These are phyloP conservation scores for Vigna unguiculata DNA, from an alignment of 306 rosid species.

Conservation along the genomic window DNA sequence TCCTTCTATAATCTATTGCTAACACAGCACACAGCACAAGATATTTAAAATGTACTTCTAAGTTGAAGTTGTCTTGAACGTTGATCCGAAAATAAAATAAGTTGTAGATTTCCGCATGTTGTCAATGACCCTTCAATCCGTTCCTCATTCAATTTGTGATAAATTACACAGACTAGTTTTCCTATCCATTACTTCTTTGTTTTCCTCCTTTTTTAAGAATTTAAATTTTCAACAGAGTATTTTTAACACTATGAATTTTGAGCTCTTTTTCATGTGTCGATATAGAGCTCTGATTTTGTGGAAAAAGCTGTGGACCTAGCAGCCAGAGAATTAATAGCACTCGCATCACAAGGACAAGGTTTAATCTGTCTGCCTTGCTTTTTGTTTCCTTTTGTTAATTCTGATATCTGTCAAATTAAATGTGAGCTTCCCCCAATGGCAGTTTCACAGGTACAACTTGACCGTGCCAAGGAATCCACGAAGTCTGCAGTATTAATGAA, in stretches of 20 bases:
- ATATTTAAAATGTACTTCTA: conserved; percentile 16
- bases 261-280: conserved; percentile 13
- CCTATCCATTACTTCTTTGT: neutral
- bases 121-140: neutral
- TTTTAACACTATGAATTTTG: conserved; percentile 5
- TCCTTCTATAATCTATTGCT: neutral
- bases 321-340: conserved; percentile 63
- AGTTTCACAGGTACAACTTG: conserved; percentile 75
- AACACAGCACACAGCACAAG: neutral
- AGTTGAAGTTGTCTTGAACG: neutral
- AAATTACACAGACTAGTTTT: neutral
- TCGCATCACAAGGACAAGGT: conserved; percentile 88
- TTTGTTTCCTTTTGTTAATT: neutral
- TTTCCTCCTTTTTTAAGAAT: neutral
- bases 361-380: conserved; percentile 14
- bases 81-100: neutral
- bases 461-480: conserved; percentile 79
- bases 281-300: conserved; percentile 69
- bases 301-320: conserved; percentile 71
- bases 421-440: conserved; percentile 38
- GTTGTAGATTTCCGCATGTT: conserved; percentile 4
- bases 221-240: neutral
- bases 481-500: conserved; percentile 86
- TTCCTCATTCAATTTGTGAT: conserved; percentile 6
- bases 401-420: neutral